A percentile compares a stretch with the other conserved stretches of the same genome.
These are phyloP conservation scores for Musa troglodytarum DNA, from an alignment of 176 grass and related monocot genomes.

Conservation along the genomic window DNA sequence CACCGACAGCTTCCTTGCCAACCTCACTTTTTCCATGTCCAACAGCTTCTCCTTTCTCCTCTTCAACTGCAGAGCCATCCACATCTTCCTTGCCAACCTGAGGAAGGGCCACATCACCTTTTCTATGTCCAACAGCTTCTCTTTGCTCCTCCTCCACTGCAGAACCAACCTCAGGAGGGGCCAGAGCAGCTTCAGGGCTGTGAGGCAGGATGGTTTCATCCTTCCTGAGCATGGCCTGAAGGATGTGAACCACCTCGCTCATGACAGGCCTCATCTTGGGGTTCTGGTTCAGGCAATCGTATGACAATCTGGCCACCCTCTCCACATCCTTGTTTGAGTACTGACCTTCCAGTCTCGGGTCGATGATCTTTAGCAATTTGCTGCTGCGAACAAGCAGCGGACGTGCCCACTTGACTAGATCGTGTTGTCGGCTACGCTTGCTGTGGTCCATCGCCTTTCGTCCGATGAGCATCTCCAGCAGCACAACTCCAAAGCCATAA, in stretches of 20 bases:
- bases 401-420: slow-evolving; percentile 84
- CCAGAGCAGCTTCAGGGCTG: slow-evolving; percentile 45
- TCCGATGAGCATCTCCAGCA: slow-evolving; percentile 87
- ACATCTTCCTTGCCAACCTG: slow-evolving; percentile 23
- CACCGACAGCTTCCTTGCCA: too few species aligned
- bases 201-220: slow-evolving; percentile 50
- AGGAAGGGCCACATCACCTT: too few species aligned
- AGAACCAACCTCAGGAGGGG: slow-evolving; percentile 47
- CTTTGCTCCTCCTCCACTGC: background rate
- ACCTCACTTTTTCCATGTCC: too few species aligned
- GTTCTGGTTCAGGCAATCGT: slow-evolving; percentile 77
- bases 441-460: slow-evolving; percentile 76
- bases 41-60: too few species aligned
- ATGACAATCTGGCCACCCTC: slow-evolving; percentile 66
- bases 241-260: slow-evolving; percentile 62
- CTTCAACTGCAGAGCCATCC: too few species aligned
- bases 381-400: slow-evolving; percentile 69
- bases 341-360: slow-evolving; percentile 86
- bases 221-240: slow-evolving; percentile 58
- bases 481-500: slow-evolving; percentile 82
- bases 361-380: slow-evolving; percentile 80
- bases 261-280: slow-evolving; percentile 74
- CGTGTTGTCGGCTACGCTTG: slow-evolving; percentile 61
- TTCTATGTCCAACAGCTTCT: too few species aligned
- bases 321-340: slow-evolving; percentile 66